These are phyloP conservation scores for Miamiensis avidus DNA, from an alignment of 169 alveolate species.

Conservation along the genomic window DNA sequence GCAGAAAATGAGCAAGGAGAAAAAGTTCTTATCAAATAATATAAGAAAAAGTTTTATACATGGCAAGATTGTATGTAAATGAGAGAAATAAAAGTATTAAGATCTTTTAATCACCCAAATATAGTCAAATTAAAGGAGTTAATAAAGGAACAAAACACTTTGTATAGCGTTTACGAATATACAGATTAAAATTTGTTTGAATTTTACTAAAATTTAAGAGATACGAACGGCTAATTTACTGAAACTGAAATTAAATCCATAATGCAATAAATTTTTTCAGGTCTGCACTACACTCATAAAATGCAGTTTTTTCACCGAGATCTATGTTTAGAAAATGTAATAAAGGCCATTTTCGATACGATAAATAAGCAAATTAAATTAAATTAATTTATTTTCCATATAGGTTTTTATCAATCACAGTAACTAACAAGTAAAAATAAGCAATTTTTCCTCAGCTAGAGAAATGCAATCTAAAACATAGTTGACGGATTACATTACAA, in stretches of 20 bases:
- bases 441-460: conserved; percentile 41
- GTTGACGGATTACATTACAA: conserved; percentile 31
- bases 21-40: conserved; percentile 82
- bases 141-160: conserved; percentile 74
- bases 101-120: conserved; percentile 70
- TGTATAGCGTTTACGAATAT: conserved; percentile 81
- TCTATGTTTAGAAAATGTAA: conserved; percentile 44
- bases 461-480: conserved; percentile 17
- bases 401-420: background rate
- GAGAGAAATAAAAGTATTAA: conserved; percentile 79
- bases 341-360: background rate
- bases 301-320: conserved; percentile 43
- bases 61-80: conserved; percentile 87
- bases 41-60: conserved; percentile 80
- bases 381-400: too few relatives aligned
- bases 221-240: conserved; percentile 44
- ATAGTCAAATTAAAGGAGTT: conserved; percentile 85
- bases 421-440: conserved; percentile 23
- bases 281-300: conserved; percentile 28
- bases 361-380: background rate
- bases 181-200: conserved; percentile 65
- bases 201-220: conserved; percentile 61
- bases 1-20: conserved; percentile 57
- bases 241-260: conserved; percentile 53
- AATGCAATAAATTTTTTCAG: conserved; percentile 32